Conservation (phyloP, 2,329 filamentous ascomycete genomes). For the Clarireedia hainanense region DNA sequence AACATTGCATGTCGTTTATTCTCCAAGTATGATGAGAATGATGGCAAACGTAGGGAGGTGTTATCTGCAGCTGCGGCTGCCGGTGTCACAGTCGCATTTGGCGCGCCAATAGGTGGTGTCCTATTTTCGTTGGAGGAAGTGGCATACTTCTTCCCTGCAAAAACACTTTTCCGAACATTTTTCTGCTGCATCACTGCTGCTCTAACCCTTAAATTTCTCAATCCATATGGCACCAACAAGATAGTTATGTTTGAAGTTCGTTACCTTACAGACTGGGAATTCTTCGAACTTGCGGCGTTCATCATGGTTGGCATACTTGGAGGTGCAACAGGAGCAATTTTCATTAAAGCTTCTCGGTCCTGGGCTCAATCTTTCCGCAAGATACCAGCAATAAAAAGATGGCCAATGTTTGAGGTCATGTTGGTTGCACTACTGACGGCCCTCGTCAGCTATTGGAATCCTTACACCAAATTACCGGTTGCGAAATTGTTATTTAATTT, state of each 20-base stretch:
- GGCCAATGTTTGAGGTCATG: slow-evolving; percentile 79
- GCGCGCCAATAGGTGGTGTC: slow-evolving; percentile 81
- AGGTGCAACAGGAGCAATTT: slow-evolving; percentile 77
- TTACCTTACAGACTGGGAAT: slow-evolving; percentile 85
- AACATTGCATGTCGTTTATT: slow-evolving; percentile 96
- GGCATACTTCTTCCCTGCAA: slow-evolving; percentile 93
- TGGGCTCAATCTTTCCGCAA: slow-evolving; percentile 89
- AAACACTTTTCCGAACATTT: slow-evolving; percentile 94
- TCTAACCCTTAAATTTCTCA: slow-evolving; percentile 85
- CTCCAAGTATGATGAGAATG: slow-evolving; percentile 85
- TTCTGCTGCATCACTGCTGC: slow-evolving; percentile 96
- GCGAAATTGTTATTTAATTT: slow-evolving; percentile 86
- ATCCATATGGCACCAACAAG: slow-evolving; percentile 92
- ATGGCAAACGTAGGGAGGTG: slow-evolving; percentile 87
- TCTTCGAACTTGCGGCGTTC: slow-evolving; percentile 83
- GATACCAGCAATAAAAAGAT: slow-evolving; percentile 69
- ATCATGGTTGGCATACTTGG: slow-evolving; percentile 80
- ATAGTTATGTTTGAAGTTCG: slow-evolving; percentile 95
- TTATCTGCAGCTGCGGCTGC: slow-evolving; percentile 88
- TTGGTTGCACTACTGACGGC: slow-evolving; percentile 82
- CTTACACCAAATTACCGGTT: slow-evolving; percentile 79
- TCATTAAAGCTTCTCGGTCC: slow-evolving; percentile 88
- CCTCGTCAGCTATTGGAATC: slow-evolving; percentile 86
- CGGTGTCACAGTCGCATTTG: slow-evolving; percentile 90
- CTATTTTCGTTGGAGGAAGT: slow-evolving; percentile 94